Evolutionary conservation across 768 basidiomycete species (phyloP), one percentile per base, ranked within the genome.

Genomic region (Lentinus tigrinus): DNA sequence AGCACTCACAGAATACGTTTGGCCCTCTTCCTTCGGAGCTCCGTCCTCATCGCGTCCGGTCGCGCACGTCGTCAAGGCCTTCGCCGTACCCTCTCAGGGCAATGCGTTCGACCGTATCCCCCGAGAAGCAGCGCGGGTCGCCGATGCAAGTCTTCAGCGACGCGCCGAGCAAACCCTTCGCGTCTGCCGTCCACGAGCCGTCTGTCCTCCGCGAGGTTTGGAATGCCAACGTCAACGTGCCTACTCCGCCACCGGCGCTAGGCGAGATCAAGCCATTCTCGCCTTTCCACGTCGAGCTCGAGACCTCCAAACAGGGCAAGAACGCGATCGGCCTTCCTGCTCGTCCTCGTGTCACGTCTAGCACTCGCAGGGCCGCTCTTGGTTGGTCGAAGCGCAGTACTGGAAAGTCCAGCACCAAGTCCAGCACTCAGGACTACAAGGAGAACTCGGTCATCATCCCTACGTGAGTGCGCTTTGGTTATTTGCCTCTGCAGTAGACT

Each of bases 21-120:
- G 82, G 84, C 0, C 87, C 88, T 5, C 81, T 92, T n/a, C 85
- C 91, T 0, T 85, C 83, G 0, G 88, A 91, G 49, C 77, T 90
- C 19, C 82, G 84, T 6, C 78, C 80, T 24, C 84, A 77, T 50
- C 84, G 87, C 17, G 68, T 79, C 44, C 81, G 88, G 36, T 88
- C 87, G 1, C 80, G 89, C 14, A 89, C 85, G 0, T 78, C 81
- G 27, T 91, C 90, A 26, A 78, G 91, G 17, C 76, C 88, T 0
- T 88, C 88, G 4, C 91, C 90, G 0, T 92, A 93, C 60, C 88
- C 89, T 36, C 72, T 75, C 16, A 78, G 85, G 14, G 66, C 75
- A 11, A 70, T 74, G 38, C 85, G 79, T 66, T 70, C 75, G 0
- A 76, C 78, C 1, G 66, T 77, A 16, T 80, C 85, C 0, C 72